These are phyloP conservation scores for Euphorbia corollata DNA, from an alignment of 441 rosid species.

Conservation along the genomic window DNA sequence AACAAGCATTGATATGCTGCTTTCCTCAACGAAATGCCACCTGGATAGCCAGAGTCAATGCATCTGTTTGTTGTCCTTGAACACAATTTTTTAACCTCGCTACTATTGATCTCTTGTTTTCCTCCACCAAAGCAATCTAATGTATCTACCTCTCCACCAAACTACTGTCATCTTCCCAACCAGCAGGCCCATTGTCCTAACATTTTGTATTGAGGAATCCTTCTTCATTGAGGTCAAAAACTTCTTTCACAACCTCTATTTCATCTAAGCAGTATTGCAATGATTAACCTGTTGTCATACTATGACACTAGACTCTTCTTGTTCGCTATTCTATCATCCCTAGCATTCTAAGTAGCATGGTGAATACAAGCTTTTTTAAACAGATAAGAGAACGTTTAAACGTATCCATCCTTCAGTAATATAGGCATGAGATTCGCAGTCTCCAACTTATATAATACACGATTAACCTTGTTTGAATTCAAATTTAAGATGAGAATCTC, in stretches of 20 bases:
- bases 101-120: background rate
- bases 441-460: background rate
- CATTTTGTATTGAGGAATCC: background rate
- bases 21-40: background rate
- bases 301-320: background rate
- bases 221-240: background rate
- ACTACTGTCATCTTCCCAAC: constrained; percentile 1
- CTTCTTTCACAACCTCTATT: background rate
- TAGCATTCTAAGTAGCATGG: background rate
- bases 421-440: background rate
- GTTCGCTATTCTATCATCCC: background rate
- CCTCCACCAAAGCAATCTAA: background rate
- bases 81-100: background rate
- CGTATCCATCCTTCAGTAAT: background rate
- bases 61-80: background rate
- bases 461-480: background rate
- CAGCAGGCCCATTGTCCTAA: background rate
- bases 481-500: background rate
- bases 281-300: background rate
- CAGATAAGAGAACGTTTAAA: background rate
- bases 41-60: background rate
- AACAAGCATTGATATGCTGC: background rate
- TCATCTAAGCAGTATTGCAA: background rate
- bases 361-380: background rate
- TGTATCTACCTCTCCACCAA: background rate